Percentiles rank a stretch among this genome's conserved stretches.
phyloP scores from a whole-genome alignment of 176 grass and related monocot genomes.

The Echinochloa phyllopogon region DNA sequence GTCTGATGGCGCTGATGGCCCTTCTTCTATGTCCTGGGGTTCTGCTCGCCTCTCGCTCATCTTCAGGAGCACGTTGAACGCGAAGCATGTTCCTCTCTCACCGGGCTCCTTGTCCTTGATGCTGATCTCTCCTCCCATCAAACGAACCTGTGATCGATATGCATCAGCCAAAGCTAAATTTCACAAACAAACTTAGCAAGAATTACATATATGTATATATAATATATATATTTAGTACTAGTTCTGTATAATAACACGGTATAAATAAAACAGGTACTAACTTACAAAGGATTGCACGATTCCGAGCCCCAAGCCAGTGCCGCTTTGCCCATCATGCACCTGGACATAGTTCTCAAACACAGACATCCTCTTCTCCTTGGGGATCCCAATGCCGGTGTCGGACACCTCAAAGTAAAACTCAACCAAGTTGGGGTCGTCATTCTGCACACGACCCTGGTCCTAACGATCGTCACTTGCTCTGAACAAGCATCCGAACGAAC shows the following conservation, averaged over 20 bases:
- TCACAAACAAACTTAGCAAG: constrained; percentile 9
- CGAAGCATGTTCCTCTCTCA: constrained; percentile 74
- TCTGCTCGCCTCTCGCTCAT: constrained; percentile 25
- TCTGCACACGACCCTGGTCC: background rate
- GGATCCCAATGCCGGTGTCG: constrained; percentile 77
- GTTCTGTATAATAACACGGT: background rate
- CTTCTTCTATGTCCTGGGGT: constrained; percentile 43
- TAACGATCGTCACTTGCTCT: background rate
- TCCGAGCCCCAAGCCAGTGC: constrained; percentile 82
- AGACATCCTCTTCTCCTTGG: constrained; percentile 66
- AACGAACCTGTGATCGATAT: constrained; percentile 55
- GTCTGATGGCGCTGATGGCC: background rate
- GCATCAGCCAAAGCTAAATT: background rate
- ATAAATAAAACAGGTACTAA: background rate
- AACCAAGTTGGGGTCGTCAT: constrained; percentile 46
- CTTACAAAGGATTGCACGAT: constrained; percentile 94
- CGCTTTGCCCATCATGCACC: constrained; percentile 68
- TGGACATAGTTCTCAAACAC: constrained; percentile 92
- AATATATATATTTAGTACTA: background rate
- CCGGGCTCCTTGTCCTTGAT: constrained; percentile 69
- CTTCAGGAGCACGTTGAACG: constrained; percentile 76
- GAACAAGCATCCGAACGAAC: constrained; percentile 2
- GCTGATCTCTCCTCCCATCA: constrained; percentile 89
- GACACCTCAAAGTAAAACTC: constrained; percentile 80
- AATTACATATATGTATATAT: background rate